These are phyloP conservation scores for Eimeria zaria DNA, from an alignment of 169 alveolate genomes.

Conservation along the genomic window DNA sequence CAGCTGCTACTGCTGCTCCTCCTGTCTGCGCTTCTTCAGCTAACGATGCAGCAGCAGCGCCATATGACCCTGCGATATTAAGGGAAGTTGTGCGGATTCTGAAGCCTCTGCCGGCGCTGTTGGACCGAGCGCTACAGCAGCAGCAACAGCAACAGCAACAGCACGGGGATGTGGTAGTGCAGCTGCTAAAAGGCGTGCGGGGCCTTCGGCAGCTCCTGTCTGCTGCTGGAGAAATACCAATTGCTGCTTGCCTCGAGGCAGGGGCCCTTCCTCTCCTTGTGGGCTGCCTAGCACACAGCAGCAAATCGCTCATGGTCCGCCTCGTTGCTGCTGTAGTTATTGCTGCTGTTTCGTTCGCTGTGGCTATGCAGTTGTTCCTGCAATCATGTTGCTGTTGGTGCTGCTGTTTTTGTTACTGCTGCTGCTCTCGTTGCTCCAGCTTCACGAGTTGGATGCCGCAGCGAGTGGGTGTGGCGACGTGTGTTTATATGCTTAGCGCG, in stretches of 20 bases:
- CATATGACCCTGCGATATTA: background rate
- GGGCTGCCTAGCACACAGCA: conserved; percentile 51
- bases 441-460: background rate
- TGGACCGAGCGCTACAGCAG: conserved; percentile 54
- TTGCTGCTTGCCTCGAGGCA: conserved; percentile 44
- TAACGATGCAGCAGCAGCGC: background rate
- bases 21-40: background rate
- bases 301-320: conserved; percentile 56
- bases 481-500: background rate
- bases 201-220: conserved; percentile 52
- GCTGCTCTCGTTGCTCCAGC: background rate
- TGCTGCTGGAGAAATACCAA: conserved; percentile 59
- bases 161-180: background rate
- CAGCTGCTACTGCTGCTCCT: background rate
- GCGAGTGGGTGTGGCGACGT: background rate
- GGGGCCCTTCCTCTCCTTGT: conserved; percentile 78
- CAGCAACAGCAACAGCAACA: conserved; percentile 48
- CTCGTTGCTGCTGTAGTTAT: background rate
- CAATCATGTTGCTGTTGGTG: background rate
- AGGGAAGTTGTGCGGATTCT: conserved; percentile 7
- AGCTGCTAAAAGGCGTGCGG: conserved; percentile 65
- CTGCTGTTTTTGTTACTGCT: background rate
- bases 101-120: conserved; percentile 44
- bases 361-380: no score
- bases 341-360: background rate